A percentile compares a stretch with the other conserved stretches of the same genome.
Conservation (phyloP, 1,139 yeast genomes). For the Blastobotrys persicus region DNA sequence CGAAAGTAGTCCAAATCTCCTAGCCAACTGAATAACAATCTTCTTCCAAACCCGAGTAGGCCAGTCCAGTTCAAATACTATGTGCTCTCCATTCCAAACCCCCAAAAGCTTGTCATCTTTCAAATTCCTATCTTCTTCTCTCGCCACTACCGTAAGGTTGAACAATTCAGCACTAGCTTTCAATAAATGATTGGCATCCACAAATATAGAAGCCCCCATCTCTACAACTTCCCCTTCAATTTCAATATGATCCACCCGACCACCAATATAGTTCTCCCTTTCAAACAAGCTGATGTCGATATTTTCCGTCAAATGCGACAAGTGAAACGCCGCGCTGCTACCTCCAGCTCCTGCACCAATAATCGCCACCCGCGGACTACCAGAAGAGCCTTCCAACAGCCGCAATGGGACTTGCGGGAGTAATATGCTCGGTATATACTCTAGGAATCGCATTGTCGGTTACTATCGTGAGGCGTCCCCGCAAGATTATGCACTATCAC, state of each 20-base stretch:
- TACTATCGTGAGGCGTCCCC: neutral
- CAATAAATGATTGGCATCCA: slow-evolving; percentile 41
- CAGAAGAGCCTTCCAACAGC: neutral
- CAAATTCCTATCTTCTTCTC: slow-evolving; percentile 15
- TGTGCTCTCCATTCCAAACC: slow-evolving; percentile 43
- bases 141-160: slow-evolving; percentile 29
- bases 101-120: slow-evolving; percentile 30
- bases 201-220: slow-evolving; percentile 46
- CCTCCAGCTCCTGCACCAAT: slow-evolving; percentile 53
- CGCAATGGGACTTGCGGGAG: slow-evolving; percentile 2
- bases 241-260: slow-evolving; percentile 40
- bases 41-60: slow-evolving; percentile 18
- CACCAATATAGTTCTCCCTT: slow-evolving; percentile 38
- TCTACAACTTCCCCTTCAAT: slow-evolving; percentile 35
- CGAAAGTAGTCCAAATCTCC: slow-evolving; percentile 32
- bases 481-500: neutral
- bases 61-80: slow-evolving; percentile 25
- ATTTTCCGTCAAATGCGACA: slow-evolving; percentile 36
- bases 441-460: neutral
- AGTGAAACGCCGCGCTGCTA: slow-evolving; percentile 42
- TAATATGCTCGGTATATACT: neutral
- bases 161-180: slow-evolving; percentile 39
- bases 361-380: slow-evolving; percentile 35
- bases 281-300: slow-evolving; percentile 41
- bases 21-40: slow-evolving; percentile 24